Evolutionary conservation across 2,329 filamentous ascomycete species (phyloP), one percentile per base, ranked within the genome.

Genomic region (Pseudogymnoascus sp.): DNA sequence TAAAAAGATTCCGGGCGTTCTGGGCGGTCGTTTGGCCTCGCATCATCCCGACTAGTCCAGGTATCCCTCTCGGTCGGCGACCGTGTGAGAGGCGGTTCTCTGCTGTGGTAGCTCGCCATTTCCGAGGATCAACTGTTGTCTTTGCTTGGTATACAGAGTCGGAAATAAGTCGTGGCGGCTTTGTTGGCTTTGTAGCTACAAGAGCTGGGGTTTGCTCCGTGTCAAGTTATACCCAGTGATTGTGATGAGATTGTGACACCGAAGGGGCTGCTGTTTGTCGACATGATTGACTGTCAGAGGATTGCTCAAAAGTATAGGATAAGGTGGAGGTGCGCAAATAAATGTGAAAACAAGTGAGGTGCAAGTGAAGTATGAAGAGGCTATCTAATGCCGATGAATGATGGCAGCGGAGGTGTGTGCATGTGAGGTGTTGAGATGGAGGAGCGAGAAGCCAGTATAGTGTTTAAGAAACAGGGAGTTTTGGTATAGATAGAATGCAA

Each of bases 1-100:
- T 88, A 86, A 66, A 86, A 87, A 43, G 77, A 80, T 69, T 89
- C 85, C 59, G 78, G 77, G 64, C 81, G 77, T 19, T 85, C 83
- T 31, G 68, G 26, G 19, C 67, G 68, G 55, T 72, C 70, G 23
- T 39, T 38, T 45, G 35, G 35, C 58, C 37, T 38, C 7, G 59
- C 19, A 62, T 70, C 70, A 62, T 73, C 71, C 35, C 72, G 71
- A 67, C 70, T 68, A 61, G 68, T 68, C 71, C 72, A 74, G 41
- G 64, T 70, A 59, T 69, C 67, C 66, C 72, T 71, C 63, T 73
- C 71, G 8, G 64, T 62, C n/a, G 72, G 72, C 8, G 72, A 74
- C 60, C 72, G 66, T 2, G 71, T 69, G 10, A 69, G 65, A 31
- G 66, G 55, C 5, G 70, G 66, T 65, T 74, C 72, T 69, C 72